These are phyloP conservation scores for Diaporthe batatas DNA, from an alignment of 2,329 filamentous ascomycete genomes.

Conservation along the genomic window DNA sequence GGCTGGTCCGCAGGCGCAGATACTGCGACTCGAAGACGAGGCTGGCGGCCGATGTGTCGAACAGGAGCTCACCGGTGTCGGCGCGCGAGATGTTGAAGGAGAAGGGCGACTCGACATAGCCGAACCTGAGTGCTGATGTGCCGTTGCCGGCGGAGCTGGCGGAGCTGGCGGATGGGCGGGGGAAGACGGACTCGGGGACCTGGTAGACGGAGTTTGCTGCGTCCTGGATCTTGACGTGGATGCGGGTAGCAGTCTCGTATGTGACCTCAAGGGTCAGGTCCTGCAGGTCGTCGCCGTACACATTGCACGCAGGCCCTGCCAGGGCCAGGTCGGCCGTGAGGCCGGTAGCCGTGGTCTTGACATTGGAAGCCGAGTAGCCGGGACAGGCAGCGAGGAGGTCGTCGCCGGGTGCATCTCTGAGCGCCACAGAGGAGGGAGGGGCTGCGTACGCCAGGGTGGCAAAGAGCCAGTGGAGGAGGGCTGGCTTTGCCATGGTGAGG, in stretches of 20 bases:
- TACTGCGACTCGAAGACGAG: constrained; percentile 86
- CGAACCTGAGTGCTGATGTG: constrained; percentile 49
- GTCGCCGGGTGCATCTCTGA: constrained; percentile 46
- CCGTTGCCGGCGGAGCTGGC: constrained; percentile 43
- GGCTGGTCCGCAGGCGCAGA: constrained; percentile 76
- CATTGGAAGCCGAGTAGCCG: constrained; percentile 71
- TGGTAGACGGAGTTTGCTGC: constrained; percentile 78
- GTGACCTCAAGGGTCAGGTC: constrained; percentile 73
- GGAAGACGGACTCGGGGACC: constrained; percentile 77
- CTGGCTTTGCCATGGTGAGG: constrained; percentile 36
- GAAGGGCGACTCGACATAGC: constrained; percentile 55
- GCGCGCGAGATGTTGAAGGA: constrained; percentile 57
- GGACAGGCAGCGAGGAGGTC: constrained; percentile 62
- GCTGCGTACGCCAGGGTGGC: constrained; percentile 41
- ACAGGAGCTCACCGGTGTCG: constrained; percentile 66
- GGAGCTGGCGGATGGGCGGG: constrained; percentile 62
- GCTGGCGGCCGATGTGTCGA: constrained; percentile 75
- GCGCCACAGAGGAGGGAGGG: background rate
- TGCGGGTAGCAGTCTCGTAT: constrained; percentile 77
- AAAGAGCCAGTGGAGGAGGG: constrained; percentile 42
- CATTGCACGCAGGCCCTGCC: constrained; percentile 75
- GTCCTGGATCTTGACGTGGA: constrained; percentile 83
- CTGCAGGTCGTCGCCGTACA: constrained; percentile 77
- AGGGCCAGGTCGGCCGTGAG: constrained; percentile 74
- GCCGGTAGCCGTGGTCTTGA: constrained; percentile 62